These are phyloP conservation scores for Dissophora ornata DNA, from an alignment of 192 early-diverging fungal genomes.

Conservation along the genomic window DNA sequence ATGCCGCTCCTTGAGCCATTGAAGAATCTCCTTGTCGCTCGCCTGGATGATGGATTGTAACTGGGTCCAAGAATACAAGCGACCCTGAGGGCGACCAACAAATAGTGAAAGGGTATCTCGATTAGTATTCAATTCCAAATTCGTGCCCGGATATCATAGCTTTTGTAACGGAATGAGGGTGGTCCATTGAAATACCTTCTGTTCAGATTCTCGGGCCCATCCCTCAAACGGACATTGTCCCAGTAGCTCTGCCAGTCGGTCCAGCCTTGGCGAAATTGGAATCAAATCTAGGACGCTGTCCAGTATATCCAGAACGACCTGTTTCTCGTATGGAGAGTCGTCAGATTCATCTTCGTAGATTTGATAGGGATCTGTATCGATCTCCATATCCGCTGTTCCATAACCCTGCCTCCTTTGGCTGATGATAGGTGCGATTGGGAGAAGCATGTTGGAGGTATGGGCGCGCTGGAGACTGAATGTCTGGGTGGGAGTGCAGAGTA, in stretches of 20 bases:
- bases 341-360: not conserved
- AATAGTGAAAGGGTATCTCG: not conserved
- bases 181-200: no score
- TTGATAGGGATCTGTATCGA: constrained; percentile 11
- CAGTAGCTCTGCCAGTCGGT: constrained; percentile 54
- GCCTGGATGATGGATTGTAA: constrained; percentile 61
- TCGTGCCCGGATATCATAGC: no score
- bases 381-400: constrained; percentile 4
- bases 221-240: constrained; percentile 51
- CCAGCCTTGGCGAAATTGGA: constrained; percentile 55
- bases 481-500: constrained; percentile 44
- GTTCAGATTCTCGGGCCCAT: constrained; percentile 43
- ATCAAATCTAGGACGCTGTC: constrained; percentile 56
- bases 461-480: constrained; percentile 43
- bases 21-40: constrained; percentile 54
- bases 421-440: constrained; percentile 38
- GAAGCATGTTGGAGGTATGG: constrained; percentile 46
- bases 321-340: constrained; percentile 10
- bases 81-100: constrained; percentile 16
- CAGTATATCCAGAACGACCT: constrained; percentile 51
- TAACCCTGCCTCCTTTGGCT: not conserved
- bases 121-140: no score
- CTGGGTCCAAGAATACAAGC: constrained; percentile 47
- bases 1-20: constrained; percentile 53
- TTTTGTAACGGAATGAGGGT: no score